phyloP scores from a whole-genome alignment of 148 eudicot genomes.

The Camellia lanceoleosa region DNA sequence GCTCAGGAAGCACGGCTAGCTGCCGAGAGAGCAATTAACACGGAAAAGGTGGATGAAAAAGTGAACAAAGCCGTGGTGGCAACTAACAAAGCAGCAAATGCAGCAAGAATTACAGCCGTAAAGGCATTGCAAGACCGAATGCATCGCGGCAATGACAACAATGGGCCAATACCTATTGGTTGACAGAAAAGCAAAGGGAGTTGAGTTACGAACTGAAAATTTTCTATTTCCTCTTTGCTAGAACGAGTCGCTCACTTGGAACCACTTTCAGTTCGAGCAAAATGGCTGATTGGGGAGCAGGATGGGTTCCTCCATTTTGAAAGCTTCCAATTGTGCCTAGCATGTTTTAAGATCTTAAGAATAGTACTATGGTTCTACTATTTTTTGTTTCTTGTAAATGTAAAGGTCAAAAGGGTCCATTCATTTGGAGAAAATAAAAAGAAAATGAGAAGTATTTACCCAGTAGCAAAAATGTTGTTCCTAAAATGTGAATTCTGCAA shows the following conservation, averaged over 20 bases:
- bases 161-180: constrained; percentile 10
- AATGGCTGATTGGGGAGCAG: constrained; percentile 33
- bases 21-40: constrained; percentile 39
- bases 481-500: no score
- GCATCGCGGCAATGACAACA: constrained; percentile 21
- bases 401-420: no score
- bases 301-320: constrained; percentile 17
- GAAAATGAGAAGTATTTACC: no score
- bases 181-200: constrained; percentile 11
- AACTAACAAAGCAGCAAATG: constrained; percentile 59
- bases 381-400: no score
- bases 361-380: background rate
- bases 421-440: no score
- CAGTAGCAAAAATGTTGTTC: no score
- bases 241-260: constrained; percentile 25
- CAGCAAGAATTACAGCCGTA: constrained; percentile 67
- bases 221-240: background rate
- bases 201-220: no score
- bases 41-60: constrained; percentile 32
- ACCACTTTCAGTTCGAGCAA: constrained; percentile 25
- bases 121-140: constrained; percentile 57
- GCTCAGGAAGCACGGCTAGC: constrained; percentile 52
- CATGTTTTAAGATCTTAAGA: background rate
- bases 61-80: constrained; percentile 44
- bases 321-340: constrained; percentile 21